These are phyloP conservation scores for Cladorrhinum sp. DNA, from an alignment of 2,329 filamentous ascomycete species.

Conservation along the genomic window DNA sequence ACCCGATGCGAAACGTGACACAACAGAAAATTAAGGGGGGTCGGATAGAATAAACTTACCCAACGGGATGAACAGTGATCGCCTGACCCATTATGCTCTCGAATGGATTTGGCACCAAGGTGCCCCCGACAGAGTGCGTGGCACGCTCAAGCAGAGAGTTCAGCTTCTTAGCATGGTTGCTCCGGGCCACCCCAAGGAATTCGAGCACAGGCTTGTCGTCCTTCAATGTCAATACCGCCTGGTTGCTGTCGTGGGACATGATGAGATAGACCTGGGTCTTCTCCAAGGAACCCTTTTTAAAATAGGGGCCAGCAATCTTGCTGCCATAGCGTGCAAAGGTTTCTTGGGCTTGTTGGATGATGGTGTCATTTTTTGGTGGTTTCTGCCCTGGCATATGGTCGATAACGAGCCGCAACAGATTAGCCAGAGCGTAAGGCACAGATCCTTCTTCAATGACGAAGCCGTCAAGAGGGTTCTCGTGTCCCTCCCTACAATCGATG, in stretches of 20 bases:
- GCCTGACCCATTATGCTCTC: conserved; percentile 53
- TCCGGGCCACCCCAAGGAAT: conserved; percentile 57
- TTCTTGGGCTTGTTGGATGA: conserved; percentile 44
- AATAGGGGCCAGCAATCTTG: conserved; percentile 58
- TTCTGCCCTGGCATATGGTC: conserved; percentile 51
- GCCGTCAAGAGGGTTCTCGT: conserved; percentile 55
- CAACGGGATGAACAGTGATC: conserved; percentile 65
- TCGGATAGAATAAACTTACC: conserved; percentile 37
- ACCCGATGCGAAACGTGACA: conserved; percentile 8
- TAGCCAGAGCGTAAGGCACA: conserved; percentile 55
- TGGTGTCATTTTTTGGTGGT: conserved; percentile 36
- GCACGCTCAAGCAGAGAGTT: conserved; percentile 52
- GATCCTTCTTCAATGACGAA: conserved; percentile 64
- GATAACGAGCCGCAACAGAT: conserved; percentile 55
- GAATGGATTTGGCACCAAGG: conserved; percentile 57
- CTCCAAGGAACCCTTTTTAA: conserved; percentile 52
- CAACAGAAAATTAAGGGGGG: neutral
- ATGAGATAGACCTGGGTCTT: conserved; percentile 63
- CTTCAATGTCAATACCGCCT: conserved; percentile 57
- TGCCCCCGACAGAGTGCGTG: conserved; percentile 58
- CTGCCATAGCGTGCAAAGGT: conserved; percentile 49
- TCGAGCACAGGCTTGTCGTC: conserved; percentile 58
- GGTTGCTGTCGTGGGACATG: conserved; percentile 65
- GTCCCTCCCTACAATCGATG: conserved; percentile 55
- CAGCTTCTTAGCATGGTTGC: conserved; percentile 52